Evolutionary conservation across 2,329 filamentous ascomycete genomes (phyloP).

Genomic region (Trichoderma koningii): DNA sequence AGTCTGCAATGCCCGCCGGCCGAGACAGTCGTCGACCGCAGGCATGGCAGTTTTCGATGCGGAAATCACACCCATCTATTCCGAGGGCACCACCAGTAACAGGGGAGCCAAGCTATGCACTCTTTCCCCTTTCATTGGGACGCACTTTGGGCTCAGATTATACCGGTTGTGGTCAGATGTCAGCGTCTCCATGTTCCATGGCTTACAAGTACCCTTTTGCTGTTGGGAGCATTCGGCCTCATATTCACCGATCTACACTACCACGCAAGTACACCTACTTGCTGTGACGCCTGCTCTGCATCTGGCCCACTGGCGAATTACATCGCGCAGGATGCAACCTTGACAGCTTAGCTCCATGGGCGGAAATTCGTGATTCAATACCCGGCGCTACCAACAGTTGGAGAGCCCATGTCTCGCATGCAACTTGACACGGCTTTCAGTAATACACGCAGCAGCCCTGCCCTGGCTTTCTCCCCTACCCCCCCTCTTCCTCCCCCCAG

Average conservation of each 20-base stretch:
- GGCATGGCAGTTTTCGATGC: not conserved
- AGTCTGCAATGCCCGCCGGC: constrained; percentile 3
- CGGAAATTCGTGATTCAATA: constrained; percentile 22
- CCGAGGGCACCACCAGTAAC: constrained; percentile 11
- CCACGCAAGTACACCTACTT: constrained; percentile 3
- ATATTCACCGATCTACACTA: not conserved
- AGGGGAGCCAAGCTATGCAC: constrained; percentile 13
- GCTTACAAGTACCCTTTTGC: too few relatives aligned
- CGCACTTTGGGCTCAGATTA: not conserved
- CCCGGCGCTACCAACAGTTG: constrained; percentile 6
- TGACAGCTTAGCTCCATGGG: constrained; percentile 13
- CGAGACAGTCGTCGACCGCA: not conserved
- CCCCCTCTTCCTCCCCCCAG: too few relatives aligned
- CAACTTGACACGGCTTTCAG: constrained; percentile 5
- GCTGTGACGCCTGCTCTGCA: not conserved
- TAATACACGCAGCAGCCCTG: not conserved
- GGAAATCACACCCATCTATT: constrained; percentile 3
- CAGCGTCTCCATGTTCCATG: not conserved
- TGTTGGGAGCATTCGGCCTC: constrained; percentile 11
- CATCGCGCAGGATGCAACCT: constrained; percentile 13
- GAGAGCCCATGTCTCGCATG: constrained; percentile 21
- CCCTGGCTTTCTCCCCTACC: not conserved
- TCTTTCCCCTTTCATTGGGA: not conserved
- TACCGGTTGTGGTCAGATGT: not conserved
- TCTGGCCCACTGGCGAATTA: constrained; percentile 14